Base-by-base conservation (phyloP, 352 stramenopile genomes). In the Globisporangium mamillatum region DNA sequence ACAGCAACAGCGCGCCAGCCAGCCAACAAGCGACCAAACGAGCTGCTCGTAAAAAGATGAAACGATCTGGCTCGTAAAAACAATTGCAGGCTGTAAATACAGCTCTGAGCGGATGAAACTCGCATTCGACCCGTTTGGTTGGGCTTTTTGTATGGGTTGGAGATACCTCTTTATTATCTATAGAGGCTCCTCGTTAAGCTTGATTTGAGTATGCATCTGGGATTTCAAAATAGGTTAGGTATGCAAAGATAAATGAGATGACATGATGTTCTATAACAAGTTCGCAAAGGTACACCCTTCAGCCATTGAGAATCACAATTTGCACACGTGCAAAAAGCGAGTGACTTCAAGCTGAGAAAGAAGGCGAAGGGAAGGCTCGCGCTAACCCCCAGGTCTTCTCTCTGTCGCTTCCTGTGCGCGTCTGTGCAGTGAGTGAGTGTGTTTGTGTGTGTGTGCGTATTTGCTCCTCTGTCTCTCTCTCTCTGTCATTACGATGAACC, bases 291-390 rank as follows among this genome's bases (percentile, higher is more conserved):
- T 55, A 4, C 22, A 29, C 14, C 20, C 4, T 46, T 16, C 25
- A 48, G 38, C 25, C 38, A 14, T 56, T 55, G 24, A 14, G 29
- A 41, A 34, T 64, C 7, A n/a, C 4, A 20, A 24, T 34, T 32
- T 32, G 29, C 36, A 18, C 57, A 62, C 57, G 16, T 25, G 38
- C 10, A 29, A 58, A 58, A 58, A 22, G 53, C 20, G 36, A 68
- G 20, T 16, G 52, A 62, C 63, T 67, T 67, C 63, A 67, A 62
- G 52, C 53, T 59, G 53, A 5, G 5, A 25, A 64, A 41, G 34
- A 27, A 46, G n/a, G 32, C 27, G 55, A 18, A 16, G 24, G 57
- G 18, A 20, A 46, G 38, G 38, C 38, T 46, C 38, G 38, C 38
- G 38, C 38, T 46, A 38, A 7, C 32, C 32, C 32, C 32, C n/a